Base-by-base conservation (phyloP, 2,329 filamentous ascomycete species). In the Claviceps capensis region DNA sequence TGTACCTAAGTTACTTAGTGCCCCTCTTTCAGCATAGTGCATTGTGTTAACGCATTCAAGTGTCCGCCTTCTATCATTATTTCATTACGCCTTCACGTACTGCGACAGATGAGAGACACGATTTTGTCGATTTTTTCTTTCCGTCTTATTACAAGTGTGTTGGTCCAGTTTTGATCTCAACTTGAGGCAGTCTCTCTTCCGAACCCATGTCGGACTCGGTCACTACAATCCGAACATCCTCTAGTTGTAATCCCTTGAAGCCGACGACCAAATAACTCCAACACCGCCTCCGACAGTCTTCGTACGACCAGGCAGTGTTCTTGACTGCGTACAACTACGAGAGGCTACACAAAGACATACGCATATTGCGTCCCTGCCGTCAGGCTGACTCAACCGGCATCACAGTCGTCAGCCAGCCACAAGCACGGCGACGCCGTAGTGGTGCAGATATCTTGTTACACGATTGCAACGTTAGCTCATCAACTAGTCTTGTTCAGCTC, bases 381-480 rank as follows among this genome's bases (percentile, higher is more conserved):
- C 48, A 48, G 41, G 30, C 38, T 53, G 48, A 50, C 43, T 48
- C 52, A 38, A 34, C 34, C 30, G 30, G 50, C 19, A 44, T 26
- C 11, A 22, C 40, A 50, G 48, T 53, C 45, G 38, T 51, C 52
- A 51, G 49, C 52, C 46, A 51, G 46, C 52, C 52, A 53, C 49
- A 36, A 53, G 19, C 36, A 44, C 47, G 34, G 45, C 41, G n/a
- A 40, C 40, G 45, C 14, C 45, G 38, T 19, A 38, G 44, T 48
- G 43, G 22, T 47, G 37, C 47, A 47, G 37, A 50, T 36, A 19
- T 26, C 34, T 26, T 47, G 43, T 44, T 11, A 13, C 2, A 13
- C 17, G 6, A 13, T 17, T 49, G n/a, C 47, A 30, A 17, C 48
- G 30, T 30, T 2, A 26, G 26, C 8, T 26, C 26, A 26, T 26